Base-by-base conservation (phyloP, 179 eudicot genomes). In the Spinacia oleracea region DNA sequence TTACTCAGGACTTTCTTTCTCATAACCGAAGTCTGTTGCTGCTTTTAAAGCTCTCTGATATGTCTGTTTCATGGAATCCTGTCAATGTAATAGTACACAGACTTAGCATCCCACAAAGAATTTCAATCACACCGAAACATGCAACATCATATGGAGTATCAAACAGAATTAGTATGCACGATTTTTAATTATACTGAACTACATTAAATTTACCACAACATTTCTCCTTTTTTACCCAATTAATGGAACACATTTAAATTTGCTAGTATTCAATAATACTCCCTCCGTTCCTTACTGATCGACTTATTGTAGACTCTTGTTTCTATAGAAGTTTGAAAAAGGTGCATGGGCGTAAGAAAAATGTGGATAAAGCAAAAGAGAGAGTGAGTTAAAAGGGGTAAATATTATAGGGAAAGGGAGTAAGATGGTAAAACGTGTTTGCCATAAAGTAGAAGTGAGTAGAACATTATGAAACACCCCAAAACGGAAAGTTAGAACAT, bases 31-130 rank as follows among this genome's bases (percentile, higher is more conserved):
- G 83, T 96, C 99, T 18, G 84, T 80, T 67, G 99, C 98, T 77
- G 97, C 94, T 86, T 92, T 96, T 35, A 93, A 81, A 42, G 88
- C 83, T 86, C 92, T 92, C 77, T 92, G 92, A 75, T 93, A 92
- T 1, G 98, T 94, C 85, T 96, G 97, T 84, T 94, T 96, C 96
- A 96, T 91, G 32, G 97, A 93, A 77, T 96, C 98, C 99, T 96
- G 91, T 81, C 85, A 84, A 45, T 18, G 16, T 38, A 31, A 80
- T 45, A 70, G 66, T 60, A 81, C 21, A 35, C 70, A 21, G 23
- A 78, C 67, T 69, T 65, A 70, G 70, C 69, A 56, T 59, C 73
- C 68, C 58, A 23, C 3, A 70, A 45, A 62, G 45, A 69, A 43
- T 43, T 53, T n/a, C 71, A 69, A 77, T 16, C 53, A 25, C 65